Evolutionary conservation across 1,139 yeast species (phyloP).

Genomic region (Saccharomyces hybrid): DNA sequence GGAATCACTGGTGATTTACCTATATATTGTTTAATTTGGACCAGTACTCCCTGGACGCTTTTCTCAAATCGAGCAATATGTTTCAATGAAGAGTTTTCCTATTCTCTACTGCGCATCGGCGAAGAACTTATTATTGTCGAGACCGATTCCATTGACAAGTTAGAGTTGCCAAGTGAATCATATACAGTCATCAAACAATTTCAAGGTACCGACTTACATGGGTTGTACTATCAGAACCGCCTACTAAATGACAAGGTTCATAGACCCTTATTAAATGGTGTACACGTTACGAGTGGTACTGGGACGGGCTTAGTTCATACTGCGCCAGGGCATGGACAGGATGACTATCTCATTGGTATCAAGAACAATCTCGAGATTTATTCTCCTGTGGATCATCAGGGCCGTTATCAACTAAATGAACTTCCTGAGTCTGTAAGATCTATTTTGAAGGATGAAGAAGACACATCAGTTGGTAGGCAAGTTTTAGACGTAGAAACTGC

Average conservation of each 20-base stretch:
- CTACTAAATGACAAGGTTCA: slow-evolving; percentile 35
- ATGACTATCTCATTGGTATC: slow-evolving; percentile 73
- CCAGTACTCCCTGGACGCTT: slow-evolving; percentile 97
- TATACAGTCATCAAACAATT: slow-evolving; percentile 21
- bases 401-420: slow-evolving; percentile 41
- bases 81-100: slow-evolving; percentile 50
- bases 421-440: slow-evolving; percentile 16
- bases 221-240: slow-evolving; percentile 49
- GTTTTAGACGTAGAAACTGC: slow-evolving; percentile 58
- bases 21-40: slow-evolving; percentile 60
- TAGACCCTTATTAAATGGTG: slow-evolving; percentile 67
- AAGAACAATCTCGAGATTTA: slow-evolving; percentile 46
- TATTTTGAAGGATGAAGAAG: slow-evolving; percentile 36
- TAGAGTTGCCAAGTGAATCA: slow-evolving; percentile 18
- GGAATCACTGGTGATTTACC: slow-evolving; percentile 4
- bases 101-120: slow-evolving; percentile 43
- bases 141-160: slow-evolving; percentile 35
- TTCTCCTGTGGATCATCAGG: slow-evolving; percentile 75
- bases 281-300: slow-evolving; percentile 69
- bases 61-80: slow-evolving; percentile 84
- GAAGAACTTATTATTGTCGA: slow-evolving; percentile 39
- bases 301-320: slow-evolving; percentile 97
- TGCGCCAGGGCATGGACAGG: slow-evolving; percentile 97
- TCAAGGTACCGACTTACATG: slow-evolving; percentile 43
- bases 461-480: slow-evolving; percentile 44